phyloP scores from a whole-genome alignment of 163 green algal genomes.

The Volvox carteri region DNA sequence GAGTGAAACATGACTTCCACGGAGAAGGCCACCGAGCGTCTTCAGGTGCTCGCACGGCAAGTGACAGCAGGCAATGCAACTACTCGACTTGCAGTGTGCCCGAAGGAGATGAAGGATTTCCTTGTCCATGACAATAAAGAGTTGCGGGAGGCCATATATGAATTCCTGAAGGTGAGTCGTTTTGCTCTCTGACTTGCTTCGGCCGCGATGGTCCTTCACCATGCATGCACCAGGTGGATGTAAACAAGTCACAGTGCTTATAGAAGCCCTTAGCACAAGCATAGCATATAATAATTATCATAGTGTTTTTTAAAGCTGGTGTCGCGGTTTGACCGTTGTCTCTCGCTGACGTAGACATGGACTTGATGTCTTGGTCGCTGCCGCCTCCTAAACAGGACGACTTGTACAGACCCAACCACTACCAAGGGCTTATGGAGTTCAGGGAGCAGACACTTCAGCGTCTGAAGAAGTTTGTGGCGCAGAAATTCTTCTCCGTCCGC shows the following conservation, averaged over 20 bases:
- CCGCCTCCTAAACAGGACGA: conserved; percentile 74
- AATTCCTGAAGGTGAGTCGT: conserved; percentile 88
- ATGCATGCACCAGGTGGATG: too few relatives aligned
- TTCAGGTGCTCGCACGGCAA: conserved; percentile 41
- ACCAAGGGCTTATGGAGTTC: conserved; percentile 85
- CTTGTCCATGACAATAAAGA: conserved; percentile 82
- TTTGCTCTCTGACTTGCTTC: too few relatives aligned
- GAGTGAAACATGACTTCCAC: conserved; percentile 4
- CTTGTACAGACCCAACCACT: conserved; percentile 86
- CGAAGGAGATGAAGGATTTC: not conserved
- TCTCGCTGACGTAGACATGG: conserved; percentile 27
- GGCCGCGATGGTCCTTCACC: too few relatives aligned
- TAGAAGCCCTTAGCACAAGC: too few relatives aligned
- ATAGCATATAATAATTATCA: too few relatives aligned
- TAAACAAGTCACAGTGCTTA: too few relatives aligned
- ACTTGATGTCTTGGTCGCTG: not conserved
- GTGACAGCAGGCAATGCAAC: conserved; percentile 15
- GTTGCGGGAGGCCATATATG: conserved; percentile 78
- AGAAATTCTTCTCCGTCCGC: conserved; percentile 83
- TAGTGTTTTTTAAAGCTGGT: not conserved
- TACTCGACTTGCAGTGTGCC: not conserved
- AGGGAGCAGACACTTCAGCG: conserved; percentile 86
- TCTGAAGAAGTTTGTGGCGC: conserved; percentile 78
- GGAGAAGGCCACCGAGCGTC: not conserved
- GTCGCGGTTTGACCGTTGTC: conserved; percentile 8